Evolutionary conservation across 2,329 filamentous ascomycete genomes (phyloP), one percentile per base, ranked within the genome.

Genomic region (Fusarium fujikuroi): DNA sequence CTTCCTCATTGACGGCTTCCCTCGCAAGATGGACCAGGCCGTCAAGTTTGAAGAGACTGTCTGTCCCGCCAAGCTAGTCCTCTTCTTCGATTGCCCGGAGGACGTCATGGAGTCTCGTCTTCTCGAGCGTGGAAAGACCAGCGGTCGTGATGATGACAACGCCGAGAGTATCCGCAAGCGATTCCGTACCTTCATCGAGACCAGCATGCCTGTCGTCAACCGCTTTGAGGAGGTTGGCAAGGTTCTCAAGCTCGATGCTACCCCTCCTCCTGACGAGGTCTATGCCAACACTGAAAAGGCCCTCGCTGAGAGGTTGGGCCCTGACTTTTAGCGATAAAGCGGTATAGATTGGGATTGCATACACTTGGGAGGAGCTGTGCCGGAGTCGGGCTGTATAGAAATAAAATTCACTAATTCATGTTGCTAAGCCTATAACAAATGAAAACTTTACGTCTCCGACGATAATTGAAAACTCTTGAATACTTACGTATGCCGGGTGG

Each of bases 1-100:
- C 78, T 98, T 98, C 87, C 84, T 92, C 63, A 90, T 92, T 76
- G 89, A 91, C 81, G 92, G 96, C 18, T 99, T 98, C 87, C 96
- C 96, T 37, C 91, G 96, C 78, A 97, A 99, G 87, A 93, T 98
- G 86, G 96, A 98, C 86, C 96, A 99, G 87, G 96, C 95, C 19
- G 82, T 94, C 74, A 95, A 94, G 84, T 99, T 99, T 81, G 96
- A 99, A 85, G 89, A 94, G 82, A 88, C 91, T 9, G 95, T 99
- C 56, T 96, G 94, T 79, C 92, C 91, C 16, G 93, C 93, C 65
- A 89, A 90, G 81, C 92, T 97, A 79, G 96, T 97, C 7, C 87
- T 99, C 70, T 99, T 99, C 87, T 95, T 95, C 81, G 94, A 97
- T 83, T 97, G 95, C 80, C 92, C 95, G 11, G 96, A 98, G 86